Evolutionary conservation across 108 stramenopile species (phyloP).

Genomic region (Epipyxis sp.): DNA sequence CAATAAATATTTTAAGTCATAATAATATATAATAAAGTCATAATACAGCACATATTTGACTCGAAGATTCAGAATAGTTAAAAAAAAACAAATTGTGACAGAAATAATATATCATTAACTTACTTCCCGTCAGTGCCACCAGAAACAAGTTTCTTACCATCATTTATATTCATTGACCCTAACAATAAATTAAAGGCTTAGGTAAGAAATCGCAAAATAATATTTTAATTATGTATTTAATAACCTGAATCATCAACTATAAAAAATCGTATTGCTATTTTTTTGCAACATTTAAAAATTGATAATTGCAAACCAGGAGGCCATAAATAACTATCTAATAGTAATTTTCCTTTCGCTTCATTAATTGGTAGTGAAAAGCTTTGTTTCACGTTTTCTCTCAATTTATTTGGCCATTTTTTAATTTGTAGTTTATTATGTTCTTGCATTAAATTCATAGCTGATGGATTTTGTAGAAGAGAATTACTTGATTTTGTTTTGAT

Average conservation of each 20-base stretch:
- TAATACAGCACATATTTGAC: not conserved
- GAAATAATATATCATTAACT: not conserved
- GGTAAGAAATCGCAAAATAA: too few relatives aligned
- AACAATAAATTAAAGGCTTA: too few relatives aligned
- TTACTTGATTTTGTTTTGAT: too few relatives aligned
- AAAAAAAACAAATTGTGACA: not conserved
- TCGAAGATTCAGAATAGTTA: not conserved
- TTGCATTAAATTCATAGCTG: too few relatives aligned
- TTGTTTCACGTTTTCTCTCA: too few relatives aligned
- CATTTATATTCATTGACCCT: slow-evolving; percentile 1
- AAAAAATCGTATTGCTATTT: slow-evolving; percentile 5
- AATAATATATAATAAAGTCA: not conserved
- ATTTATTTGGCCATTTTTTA: too few relatives aligned
- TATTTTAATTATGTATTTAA: too few relatives aligned
- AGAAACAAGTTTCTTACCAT: not conserved
- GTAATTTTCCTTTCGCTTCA: not conserved
- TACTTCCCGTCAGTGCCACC: not conserved
- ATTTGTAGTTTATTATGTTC: too few relatives aligned
- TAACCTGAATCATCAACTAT: slow-evolving; percentile 29
- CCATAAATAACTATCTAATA: not conserved
- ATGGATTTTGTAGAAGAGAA: too few relatives aligned
- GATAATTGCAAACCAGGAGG: not conserved
- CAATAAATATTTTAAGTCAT: not conserved
- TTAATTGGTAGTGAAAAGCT: too few relatives aligned
- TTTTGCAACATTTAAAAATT: not conserved